Base-by-base conservation (phyloP, 2,329 filamentous ascomycete genomes). In the Thielaviopsis euricoi region DNA sequence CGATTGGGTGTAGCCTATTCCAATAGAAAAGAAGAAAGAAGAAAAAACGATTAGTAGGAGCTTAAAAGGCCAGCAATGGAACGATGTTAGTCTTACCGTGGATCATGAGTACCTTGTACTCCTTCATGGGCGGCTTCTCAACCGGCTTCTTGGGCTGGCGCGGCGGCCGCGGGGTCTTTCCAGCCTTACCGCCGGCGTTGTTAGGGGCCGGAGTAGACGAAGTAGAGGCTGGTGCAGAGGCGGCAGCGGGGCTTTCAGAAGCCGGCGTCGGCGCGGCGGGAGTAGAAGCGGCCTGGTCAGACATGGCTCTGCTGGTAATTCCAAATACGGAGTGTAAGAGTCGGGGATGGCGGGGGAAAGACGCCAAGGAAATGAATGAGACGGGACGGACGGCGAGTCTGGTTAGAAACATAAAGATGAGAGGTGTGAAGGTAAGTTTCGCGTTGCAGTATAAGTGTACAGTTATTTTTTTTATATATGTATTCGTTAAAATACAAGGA, bases 1-100 rank as follows among this genome's bases (percentile, higher is more conserved):
- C 26, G 87, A 94, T 75, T 97, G 91, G 7, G 91, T 95, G 78
- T 83, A 96, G 70, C 91, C 86, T 83, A 58, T 33, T 6, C 29
- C 29, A 33, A 10, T 10, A 33, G 12, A 6, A 33, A 33, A 33
- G 12, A 7, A 4, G 3, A 26, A 26, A 4, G 3, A 4, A 43
- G 3, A n/a, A n/a, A n/a, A n/a, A 43, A n/a, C n/a, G n/a, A n/a
- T n/a, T n/a, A n/a, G 5, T 19, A 26, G 21, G 23, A 10, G n/a
- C 25, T 22, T 17, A 23, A 48, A 64, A 5, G 17, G 3, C 19
- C 5, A 6, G 9, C 17, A 7, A 17, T 6, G n/a, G 43, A 48
- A 10, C 21, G 12, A 6, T 6, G 43, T 19, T 19, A n/a, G n/a
- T 70, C 58, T 6, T 68, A 82, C 81, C 86, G 65, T 90, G 86